phyloP scores from a whole-genome alignment of 257 asterid genomes.

The Euphrasia confusa region DNA sequence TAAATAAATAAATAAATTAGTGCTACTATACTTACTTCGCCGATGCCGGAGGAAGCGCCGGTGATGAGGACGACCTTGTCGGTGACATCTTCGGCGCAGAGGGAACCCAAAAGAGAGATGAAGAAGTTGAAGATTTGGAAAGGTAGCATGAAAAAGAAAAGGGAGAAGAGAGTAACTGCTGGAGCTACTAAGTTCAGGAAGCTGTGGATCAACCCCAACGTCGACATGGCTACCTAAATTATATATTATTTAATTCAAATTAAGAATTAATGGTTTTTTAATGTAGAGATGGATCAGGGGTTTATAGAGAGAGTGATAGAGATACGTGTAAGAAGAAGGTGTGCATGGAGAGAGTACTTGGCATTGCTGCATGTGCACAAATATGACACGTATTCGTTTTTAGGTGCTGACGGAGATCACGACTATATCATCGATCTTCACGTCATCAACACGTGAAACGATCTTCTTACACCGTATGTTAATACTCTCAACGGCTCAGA shows the following conservation, averaged over 20 bases:
- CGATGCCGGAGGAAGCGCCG: constrained; percentile 95
- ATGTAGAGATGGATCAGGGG: neutral
- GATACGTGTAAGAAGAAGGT: neutral
- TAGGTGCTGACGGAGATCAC: constrained; percentile 19
- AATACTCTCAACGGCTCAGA: no score
- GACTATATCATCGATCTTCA: no score
- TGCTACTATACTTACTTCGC: constrained; percentile 49
- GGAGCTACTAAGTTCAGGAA: constrained; percentile 66
- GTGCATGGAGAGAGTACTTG: constrained; percentile 31
- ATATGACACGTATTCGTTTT: constrained; percentile 38
- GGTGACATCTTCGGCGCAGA: constrained; percentile 58
- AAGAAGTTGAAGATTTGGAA: constrained; percentile 53
- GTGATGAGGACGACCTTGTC: constrained; percentile 74
- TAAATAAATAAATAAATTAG: no score
- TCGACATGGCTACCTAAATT: constrained; percentile 23
- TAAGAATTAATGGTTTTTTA: neutral
- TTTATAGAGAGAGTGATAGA: neutral
- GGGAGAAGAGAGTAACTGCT: constrained; percentile 56
- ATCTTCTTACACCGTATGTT: no score
- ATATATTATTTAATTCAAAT: neutral
- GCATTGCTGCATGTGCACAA: constrained; percentile 38
- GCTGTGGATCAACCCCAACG: constrained; percentile 35
- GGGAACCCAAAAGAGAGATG: constrained; percentile 41
- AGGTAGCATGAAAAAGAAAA: constrained; percentile 58
- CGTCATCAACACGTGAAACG: no score